phyloP scores from a whole-genome alignment of 148 eudicot species.

The Arctostaphylos glauca region DNA sequence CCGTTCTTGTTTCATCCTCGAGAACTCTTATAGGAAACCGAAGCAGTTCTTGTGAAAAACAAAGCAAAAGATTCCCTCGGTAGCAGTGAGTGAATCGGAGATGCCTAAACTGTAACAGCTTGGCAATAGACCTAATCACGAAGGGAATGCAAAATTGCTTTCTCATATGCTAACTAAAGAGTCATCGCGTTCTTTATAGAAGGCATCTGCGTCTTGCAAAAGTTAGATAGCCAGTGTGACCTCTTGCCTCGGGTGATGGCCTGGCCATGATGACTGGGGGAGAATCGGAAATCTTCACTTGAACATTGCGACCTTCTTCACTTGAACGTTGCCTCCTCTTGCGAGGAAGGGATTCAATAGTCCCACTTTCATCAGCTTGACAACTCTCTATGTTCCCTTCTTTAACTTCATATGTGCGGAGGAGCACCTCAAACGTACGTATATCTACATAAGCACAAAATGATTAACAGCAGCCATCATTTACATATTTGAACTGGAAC shows the following conservation, averaged over 20 bases:
- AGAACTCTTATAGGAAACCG: not conserved
- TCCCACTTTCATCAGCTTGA: conserved; percentile 36
- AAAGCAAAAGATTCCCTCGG: not conserved
- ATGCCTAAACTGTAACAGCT: not conserved
- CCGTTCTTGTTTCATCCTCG: not conserved
- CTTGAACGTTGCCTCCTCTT: conserved; percentile 67
- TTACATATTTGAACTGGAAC: not conserved
- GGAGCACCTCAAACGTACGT: conserved; percentile 89
- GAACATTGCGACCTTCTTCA: conserved; percentile 34
- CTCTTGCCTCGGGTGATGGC: conserved; percentile 71
- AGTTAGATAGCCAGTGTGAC: conserved; percentile 91
- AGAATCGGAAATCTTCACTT: conserved; percentile 40
- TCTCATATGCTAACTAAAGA: not conserved
- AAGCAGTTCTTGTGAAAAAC: not conserved
- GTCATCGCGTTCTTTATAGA: conserved; percentile 3
- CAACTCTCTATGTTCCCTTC: conserved; percentile 46
- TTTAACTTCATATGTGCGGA: conserved; percentile 69
- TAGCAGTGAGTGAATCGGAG: not conserved
- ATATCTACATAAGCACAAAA: conserved; percentile 49
- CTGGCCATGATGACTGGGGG: conserved; percentile 54
- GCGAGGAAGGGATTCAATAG: conserved; percentile 41
- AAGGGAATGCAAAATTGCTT: not conserved
- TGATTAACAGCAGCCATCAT: not conserved
- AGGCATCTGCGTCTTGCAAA: conserved; percentile 76
- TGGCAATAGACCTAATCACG: not conserved